Evolutionary conservation across 305 asterid species (phyloP).

Genomic region (Andrographis paniculata): DNA sequence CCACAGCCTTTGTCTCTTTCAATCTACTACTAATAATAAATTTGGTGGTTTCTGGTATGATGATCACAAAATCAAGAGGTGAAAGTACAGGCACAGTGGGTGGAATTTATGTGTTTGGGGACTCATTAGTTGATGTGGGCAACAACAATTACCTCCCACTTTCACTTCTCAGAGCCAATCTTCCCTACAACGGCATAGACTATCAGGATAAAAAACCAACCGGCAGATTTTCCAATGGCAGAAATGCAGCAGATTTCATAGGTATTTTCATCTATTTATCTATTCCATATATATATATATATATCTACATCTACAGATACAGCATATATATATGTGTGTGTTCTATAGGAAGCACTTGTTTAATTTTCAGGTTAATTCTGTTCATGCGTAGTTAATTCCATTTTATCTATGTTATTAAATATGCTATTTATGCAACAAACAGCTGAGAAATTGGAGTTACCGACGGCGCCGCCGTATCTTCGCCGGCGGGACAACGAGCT

Average conservation of each 20-base stretch:
- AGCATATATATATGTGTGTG: too few species aligned
- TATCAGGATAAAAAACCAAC: conserved; percentile 42
- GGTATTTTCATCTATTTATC: conserved; percentile 22
- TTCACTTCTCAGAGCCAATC: conserved; percentile 49
- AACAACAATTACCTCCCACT: conserved; percentile 48
- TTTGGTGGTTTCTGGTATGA: too few species aligned
- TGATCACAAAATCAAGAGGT: conserved; percentile 24
- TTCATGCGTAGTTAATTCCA: not conserved
- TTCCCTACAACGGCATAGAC: conserved; percentile 64
- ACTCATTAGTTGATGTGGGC: conserved; percentile 76
- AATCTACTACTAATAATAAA: too few species aligned
- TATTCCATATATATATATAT: too few species aligned
- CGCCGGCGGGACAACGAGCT: conserved; percentile 26
- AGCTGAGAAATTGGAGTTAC: conserved; percentile 67
- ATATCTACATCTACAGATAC: too few species aligned
- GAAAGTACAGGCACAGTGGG: conserved; percentile 33
- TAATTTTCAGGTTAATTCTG: too few species aligned
- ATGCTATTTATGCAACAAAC: conserved; percentile 4
- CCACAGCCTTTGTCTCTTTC: too few species aligned
- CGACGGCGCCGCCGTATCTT: conserved; percentile 66
- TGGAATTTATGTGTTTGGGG: conserved; percentile 67
- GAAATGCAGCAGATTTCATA: conserved; percentile 75
- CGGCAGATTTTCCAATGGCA: conserved; percentile 82
- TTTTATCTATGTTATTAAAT: not conserved
- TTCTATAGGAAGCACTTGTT: too few species aligned